A percentile compares a stretch with the other conserved stretches of the same genome.
Conservation (phyloP, 768 basidiomycete species). For the Galerina marginata region DNA sequence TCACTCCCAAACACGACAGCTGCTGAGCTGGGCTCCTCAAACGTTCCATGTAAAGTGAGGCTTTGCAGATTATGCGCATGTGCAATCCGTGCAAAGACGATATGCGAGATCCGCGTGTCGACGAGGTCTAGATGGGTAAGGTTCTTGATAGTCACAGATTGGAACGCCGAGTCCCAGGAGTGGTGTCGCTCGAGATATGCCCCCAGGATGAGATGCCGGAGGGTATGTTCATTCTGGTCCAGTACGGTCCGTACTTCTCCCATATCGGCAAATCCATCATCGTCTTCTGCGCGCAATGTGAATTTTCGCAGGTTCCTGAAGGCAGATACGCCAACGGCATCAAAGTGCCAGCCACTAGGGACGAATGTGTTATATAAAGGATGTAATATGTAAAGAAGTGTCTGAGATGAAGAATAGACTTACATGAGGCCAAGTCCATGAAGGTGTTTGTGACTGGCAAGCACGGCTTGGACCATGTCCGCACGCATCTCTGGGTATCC, state of each 20-base stretch:
- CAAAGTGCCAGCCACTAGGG: slow-evolving; percentile 72
- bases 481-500: slow-evolving; percentile 72
- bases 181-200: slow-evolving; percentile 69
- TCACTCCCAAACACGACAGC: slow-evolving; percentile 66
- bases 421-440: slow-evolving; percentile 65
- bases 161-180: slow-evolving; percentile 71
- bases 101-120: slow-evolving; percentile 69
- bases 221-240: slow-evolving; percentile 60
- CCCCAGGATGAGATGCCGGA: slow-evolving; percentile 69
- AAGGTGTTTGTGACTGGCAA: slow-evolving; percentile 57
- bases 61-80: slow-evolving; percentile 66
- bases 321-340: slow-evolving; percentile 69
- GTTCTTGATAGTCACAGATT: slow-evolving; percentile 64
- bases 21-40: slow-evolving; percentile 63
- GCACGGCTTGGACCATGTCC: slow-evolving; percentile 67
- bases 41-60: slow-evolving; percentile 69
- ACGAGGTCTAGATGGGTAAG: slow-evolving; percentile 75
- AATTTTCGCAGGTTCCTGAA: slow-evolving; percentile 67
- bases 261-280: slow-evolving; percentile 75
- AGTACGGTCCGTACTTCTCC: slow-evolving; percentile 68
- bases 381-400: neutral
- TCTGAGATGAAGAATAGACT: slow-evolving; percentile 13
- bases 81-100: slow-evolving; percentile 66
- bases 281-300: slow-evolving; percentile 71
- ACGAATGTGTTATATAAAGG: neutral